Evolutionary conservation across 257 asterid genomes (phyloP), one percentile per base, ranked within the genome.

Genomic region (Rehmannia glutinosa): DNA sequence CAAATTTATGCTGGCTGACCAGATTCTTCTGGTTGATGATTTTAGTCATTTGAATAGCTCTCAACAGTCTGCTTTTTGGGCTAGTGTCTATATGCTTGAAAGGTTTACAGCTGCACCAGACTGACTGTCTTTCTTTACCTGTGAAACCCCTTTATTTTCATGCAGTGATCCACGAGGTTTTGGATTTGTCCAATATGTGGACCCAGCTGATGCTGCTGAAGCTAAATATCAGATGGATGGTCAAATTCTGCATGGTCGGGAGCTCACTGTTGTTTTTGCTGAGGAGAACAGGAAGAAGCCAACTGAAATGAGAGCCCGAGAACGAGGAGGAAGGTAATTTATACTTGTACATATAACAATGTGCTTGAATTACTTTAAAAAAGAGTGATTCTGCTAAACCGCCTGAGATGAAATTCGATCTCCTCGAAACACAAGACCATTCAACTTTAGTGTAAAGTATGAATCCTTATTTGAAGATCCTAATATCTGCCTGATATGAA

Each of bases 221-320:
- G 96, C 97, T 38, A 90, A 93, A 62, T 85, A 90, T 81, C 95
- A 88, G 76, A 87, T 93, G 97, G 96, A 93, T 71, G 98, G 98
- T 42, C 85, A 81, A 68, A 64, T 72, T 68, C 56, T 88, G 68
- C 90, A 81, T 47, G 98, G 97, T 41, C 83, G 98, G 55, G 95
- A 88, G 73, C 85, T 93, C 73, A 90, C 97, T 6, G 97, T 93
- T 72, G 98, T 88, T 50, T 90, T 88, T 81, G 97, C 97, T 13
- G 98, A 90, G 79, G 98, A 90, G 80, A 93, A 88, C 28, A 80
- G 98, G 78, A 93, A 93, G 79, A 93, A 86, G 59, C 97, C 97
- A 8, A 66, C 78, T 61, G 95, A 90, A 68, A 93, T 93, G 98
- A 83, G 98, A 66, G 33, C 85, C 38, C 79, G 95, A 21, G 95